Evolutionary conservation across 2,329 filamentous ascomycete species (phyloP).

Genomic region (Calycina marina): DNA sequence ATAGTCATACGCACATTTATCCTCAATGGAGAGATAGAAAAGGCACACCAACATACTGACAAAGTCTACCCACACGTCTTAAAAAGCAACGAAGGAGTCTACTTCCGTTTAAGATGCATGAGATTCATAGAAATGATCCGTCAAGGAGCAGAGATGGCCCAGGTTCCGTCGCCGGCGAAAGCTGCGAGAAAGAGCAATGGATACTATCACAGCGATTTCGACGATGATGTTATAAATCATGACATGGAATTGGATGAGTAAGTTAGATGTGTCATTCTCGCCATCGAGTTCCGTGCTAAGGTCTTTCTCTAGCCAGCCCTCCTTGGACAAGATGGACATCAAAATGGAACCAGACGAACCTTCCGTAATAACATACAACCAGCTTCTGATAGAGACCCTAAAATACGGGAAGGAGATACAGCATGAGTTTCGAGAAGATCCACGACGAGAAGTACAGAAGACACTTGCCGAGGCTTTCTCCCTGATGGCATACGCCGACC

Average conservation of each 20-base stretch:
- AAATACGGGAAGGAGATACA: constrained; percentile 67
- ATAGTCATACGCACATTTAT: constrained; percentile 76
- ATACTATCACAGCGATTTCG: constrained; percentile 23
- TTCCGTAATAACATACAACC: constrained; percentile 15
- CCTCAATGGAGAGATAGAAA: constrained; percentile 83
- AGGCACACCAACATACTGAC: constrained; percentile 68
- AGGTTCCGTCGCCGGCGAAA: constrained; percentile 18
- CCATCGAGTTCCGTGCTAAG: too few species aligned
- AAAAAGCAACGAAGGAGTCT: constrained; percentile 64
- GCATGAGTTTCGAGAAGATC: constrained; percentile 61
- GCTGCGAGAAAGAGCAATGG: constrained; percentile 25
- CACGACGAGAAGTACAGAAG: constrained; percentile 53
- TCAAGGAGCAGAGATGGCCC: constrained; percentile 52
- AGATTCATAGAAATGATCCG: constrained; percentile 95
- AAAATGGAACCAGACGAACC: constrained; percentile 37
- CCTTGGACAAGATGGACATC: constrained; percentile 39
- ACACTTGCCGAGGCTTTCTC: constrained; percentile 76
- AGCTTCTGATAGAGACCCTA: constrained; percentile 54
- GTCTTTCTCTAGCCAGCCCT: too few species aligned
- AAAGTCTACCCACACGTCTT: constrained; percentile 70
- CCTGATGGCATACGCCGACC: constrained; percentile 74
- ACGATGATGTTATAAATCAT: constrained; percentile 24
- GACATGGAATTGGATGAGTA: constrained; percentile 39
- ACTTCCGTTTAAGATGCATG: constrained; percentile 76
- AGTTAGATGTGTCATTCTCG: too few species aligned